Base-by-base conservation (phyloP, 164 flowering plant genomes). In the Macadamia tetraphylla region DNA sequence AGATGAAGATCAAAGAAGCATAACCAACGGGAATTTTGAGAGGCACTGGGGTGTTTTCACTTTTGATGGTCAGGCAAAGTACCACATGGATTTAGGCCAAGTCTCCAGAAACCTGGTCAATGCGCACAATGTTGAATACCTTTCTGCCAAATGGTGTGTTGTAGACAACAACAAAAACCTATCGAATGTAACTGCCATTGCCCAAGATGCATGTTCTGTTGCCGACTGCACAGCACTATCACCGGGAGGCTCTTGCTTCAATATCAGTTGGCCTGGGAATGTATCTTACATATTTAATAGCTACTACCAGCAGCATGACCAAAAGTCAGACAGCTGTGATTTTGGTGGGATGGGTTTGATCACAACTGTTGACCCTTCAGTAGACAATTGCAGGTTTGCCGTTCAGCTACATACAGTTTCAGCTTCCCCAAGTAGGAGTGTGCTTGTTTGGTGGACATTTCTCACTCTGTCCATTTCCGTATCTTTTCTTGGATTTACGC, bases 31-130 rank as follows among this genome's bases (percentile, higher is more conserved):
- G 63, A 78, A 77, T 69, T 92, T 80, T 71, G 93, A 92, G 72
- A 81, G 93, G 68, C 96, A 88, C 68, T 92, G 93, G 95, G 96
- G 98, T 9, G 57, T 92, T 3, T 92, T 90, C 77, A 90, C 98
- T 15, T 92, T 90, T 67, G 98, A 92, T 63, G 98, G 98, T 30
- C 98, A 88, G 65, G 90, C 96, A 53, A 92, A 92, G 77, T 92
- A 92, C 81, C 78, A 69, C 7, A 59, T 81, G 43, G 83, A 85
- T 67, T 68, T 92, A 32, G 87, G 86, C 7, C 84, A 79, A 73
- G 84, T 86, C 35, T 73, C 79, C 6, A 80, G 74, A 56, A 77
- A 66, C 51, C 85, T 86, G 0, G 83, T 78, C 68, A 87, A 87
- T 78, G 91, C 91, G 1, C 84, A 86, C 42, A 81, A 79, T 68